phyloP scores from a whole-genome alignment of 768 basidiomycete species.

The Tylopilus intermedius region DNA sequence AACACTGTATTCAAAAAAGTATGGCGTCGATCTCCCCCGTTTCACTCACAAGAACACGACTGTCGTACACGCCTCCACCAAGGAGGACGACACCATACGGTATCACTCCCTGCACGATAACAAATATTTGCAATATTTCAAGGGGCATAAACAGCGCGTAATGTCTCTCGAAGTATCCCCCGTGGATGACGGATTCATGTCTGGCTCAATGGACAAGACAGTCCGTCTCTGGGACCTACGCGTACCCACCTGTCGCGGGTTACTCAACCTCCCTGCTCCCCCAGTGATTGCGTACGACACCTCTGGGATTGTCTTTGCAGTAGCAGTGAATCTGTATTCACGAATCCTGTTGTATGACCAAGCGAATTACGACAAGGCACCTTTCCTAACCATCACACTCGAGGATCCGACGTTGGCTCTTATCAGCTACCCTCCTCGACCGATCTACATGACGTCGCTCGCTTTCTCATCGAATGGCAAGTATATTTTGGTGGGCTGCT shows the following conservation, averaged over 20 bases:
- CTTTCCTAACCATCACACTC: slow-evolving; percentile 79
- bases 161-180: slow-evolving; percentile 90
- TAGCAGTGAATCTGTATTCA: slow-evolving; percentile 76
- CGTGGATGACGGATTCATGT: slow-evolving; percentile 92
- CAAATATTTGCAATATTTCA: slow-evolving; percentile 93
- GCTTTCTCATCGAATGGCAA: slow-evolving; percentile 88
- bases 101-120: slow-evolving; percentile 96
- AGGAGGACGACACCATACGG: slow-evolving; percentile 90
- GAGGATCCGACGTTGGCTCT: slow-evolving; percentile 73
- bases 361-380: slow-evolving; percentile 84
- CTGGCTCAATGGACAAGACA: slow-evolving; percentile 88
- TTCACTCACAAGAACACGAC: slow-evolving; percentile 89
- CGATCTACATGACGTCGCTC: slow-evolving; percentile 87
- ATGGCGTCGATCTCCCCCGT: slow-evolving; percentile 89
- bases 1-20: slow-evolving; percentile 88
- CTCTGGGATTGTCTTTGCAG: slow-evolving; percentile 79
- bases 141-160: slow-evolving; percentile 87
- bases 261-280: slow-evolving; percentile 65
- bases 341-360: slow-evolving; percentile 84
- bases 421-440: slow-evolving; percentile 80
- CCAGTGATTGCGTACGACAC: slow-evolving; percentile 84
- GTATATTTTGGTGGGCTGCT: slow-evolving; percentile 87
- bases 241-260: slow-evolving; percentile 68
- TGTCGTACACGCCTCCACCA: slow-evolving; percentile 88
- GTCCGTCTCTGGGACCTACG: slow-evolving; percentile 96